phyloP scores from a whole-genome alignment of 305 asterid genomes.

The Fraxinus platypoda region DNA sequence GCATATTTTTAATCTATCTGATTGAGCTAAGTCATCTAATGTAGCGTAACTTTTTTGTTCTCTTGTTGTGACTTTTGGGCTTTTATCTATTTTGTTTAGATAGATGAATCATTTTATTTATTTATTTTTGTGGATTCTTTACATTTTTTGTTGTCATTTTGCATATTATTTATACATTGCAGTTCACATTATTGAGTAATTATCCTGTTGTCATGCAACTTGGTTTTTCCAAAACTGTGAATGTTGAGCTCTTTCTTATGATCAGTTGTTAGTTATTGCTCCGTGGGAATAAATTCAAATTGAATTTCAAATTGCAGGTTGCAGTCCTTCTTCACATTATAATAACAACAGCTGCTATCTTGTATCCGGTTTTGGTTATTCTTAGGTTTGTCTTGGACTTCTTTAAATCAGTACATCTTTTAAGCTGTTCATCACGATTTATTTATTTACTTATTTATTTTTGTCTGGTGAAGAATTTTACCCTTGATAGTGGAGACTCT shows the following conservation, averaged over 20 bases:
- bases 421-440: neutral
- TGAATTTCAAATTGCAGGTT: slow-evolving; percentile 51
- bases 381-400: slow-evolving; percentile 63
- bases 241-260: slow-evolving; percentile 10
- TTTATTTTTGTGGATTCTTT: neutral
- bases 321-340: slow-evolving; percentile 63
- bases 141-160: neutral
- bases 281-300: neutral
- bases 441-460: neutral
- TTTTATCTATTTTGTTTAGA: slow-evolving; percentile 7
- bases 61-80: neutral
- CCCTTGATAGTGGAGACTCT: neutral
- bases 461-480: neutral
- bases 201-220: slow-evolving; percentile 8
- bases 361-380: slow-evolving; percentile 85
- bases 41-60: slow-evolving; percentile 9
- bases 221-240: slow-evolving; percentile 1
- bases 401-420: slow-evolving; percentile 4
- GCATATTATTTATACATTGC: neutral
- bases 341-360: slow-evolving; percentile 55
- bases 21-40: neutral
- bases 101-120: neutral
- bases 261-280: slow-evolving; percentile 20
- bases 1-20: neutral
- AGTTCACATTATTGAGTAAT: slow-evolving; percentile 13